Evolutionary conservation across 1,139 yeast species (phyloP).

Genomic region (Kodamaea fungicola): DNA sequence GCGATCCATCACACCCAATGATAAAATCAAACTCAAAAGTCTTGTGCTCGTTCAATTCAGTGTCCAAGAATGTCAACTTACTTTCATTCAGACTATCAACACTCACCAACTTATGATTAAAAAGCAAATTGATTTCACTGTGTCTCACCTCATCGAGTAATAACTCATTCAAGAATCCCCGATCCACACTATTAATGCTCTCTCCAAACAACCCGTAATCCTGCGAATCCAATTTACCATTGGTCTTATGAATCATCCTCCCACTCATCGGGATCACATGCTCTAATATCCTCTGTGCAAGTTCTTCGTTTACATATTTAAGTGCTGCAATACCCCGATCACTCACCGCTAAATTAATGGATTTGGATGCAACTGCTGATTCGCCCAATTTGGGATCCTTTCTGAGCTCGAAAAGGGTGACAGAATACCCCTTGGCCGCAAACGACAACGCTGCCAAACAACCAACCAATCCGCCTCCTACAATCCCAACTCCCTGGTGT

Average conservation of each 20-base stretch:
- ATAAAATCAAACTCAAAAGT: slow-evolving; percentile 50
- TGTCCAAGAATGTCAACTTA: slow-evolving; percentile 21
- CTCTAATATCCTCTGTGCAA: slow-evolving; percentile 54
- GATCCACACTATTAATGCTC: slow-evolving; percentile 79
- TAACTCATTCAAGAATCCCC: slow-evolving; percentile 62
- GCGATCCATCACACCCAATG: slow-evolving; percentile 87
- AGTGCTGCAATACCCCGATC: slow-evolving; percentile 77
- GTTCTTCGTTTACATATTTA: slow-evolving; percentile 52
- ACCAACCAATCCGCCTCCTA: slow-evolving; percentile 91
- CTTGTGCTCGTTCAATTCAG: slow-evolving; percentile 11
- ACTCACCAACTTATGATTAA: slow-evolving; percentile 54
- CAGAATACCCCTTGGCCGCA: slow-evolving; percentile 68
- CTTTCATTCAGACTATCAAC: slow-evolving; percentile 26
- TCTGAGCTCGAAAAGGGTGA: slow-evolving; percentile 63
- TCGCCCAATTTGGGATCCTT: slow-evolving; percentile 30
- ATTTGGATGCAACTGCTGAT: slow-evolving; percentile 31
- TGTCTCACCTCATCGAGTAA: slow-evolving; percentile 61
- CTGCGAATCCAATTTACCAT: slow-evolving; percentile 69
- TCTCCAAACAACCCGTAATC: slow-evolving; percentile 83
- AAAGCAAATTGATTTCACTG: slow-evolving; percentile 43
- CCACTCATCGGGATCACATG: slow-evolving; percentile 83
- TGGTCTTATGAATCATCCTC: slow-evolving; percentile 76
- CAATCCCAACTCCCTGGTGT: slow-evolving; percentile 43
- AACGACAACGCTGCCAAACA: slow-evolving; percentile 81
- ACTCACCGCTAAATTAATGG: slow-evolving; percentile 86